Evolutionary conservation across 257 asterid species (phyloP), one percentile per base, ranked within the genome.

Genomic region (Solanum dulcamara): DNA sequence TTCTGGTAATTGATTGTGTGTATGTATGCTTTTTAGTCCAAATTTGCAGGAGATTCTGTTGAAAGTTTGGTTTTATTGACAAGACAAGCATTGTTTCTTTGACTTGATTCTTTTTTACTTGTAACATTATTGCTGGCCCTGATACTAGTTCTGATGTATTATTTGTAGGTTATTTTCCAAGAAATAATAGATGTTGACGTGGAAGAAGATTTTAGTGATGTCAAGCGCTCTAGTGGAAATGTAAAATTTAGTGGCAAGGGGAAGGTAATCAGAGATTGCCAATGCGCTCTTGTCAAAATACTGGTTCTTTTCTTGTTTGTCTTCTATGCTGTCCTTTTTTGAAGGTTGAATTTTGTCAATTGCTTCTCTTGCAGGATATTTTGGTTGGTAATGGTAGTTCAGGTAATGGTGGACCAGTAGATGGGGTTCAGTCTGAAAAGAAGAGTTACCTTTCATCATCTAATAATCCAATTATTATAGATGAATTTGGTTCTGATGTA

Each of bases 121-220:
- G 71, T 62, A 33, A 67, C 38, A 6, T 24, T 75, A 14, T 40
- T 28, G 30, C 67, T 42, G 26, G 77, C 12, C 15, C 51, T 85
- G 53, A 42, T 74, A 37, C 79, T 80, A 79, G 13, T 84, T 82
- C 37, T 82, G 86, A 83, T 62, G 32, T 59, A 74, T 89, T 66
- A 80, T 85, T 70, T 90, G 92, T 83, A 94, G 98, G 96, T 88
- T 77, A 80, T 85, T 83, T 86, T 30, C 87, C 94, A 88, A 51
- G 97, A 95, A 89, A 87, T 93, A 88, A 93, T 96, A 83, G 98
- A 96, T 86, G 92, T 92, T 79, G 98, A 96, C 82, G 46, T 86
- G 89, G 95, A 94, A 46, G 98, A 92, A n/a, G 95, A 91, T 59
- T 81, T 71, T 66, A 87, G 83, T 74, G 93, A 89, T 80, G 87